These are phyloP conservation scores for Citrus maxima DNA, from an alignment of 345 rosid species.

Conservation along the genomic window DNA sequence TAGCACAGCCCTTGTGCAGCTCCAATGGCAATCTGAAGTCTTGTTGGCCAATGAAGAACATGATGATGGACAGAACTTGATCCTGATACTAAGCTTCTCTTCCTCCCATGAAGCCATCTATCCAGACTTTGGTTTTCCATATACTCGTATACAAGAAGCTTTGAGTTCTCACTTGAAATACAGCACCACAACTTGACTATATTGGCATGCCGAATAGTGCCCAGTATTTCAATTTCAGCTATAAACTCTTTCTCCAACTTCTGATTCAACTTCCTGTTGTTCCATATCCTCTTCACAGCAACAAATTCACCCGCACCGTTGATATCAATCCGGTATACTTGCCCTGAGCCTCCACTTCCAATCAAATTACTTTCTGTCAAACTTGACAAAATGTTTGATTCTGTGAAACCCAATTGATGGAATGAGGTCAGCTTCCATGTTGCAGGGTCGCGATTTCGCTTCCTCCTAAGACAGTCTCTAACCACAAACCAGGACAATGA, in stretches of 20 bases:
- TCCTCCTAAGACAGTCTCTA: conserved; percentile 46
- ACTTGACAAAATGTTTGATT: conserved; percentile 52
- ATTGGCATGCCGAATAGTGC: conserved; percentile 74
- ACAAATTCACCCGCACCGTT: conserved; percentile 46
- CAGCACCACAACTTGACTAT: conserved; percentile 87
- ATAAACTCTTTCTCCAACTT: conserved; percentile 66
- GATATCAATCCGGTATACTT: conserved; percentile 56
- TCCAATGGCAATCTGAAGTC: conserved; percentile 77
- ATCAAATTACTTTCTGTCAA: conserved; percentile 70
- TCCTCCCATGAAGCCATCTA: conserved; percentile 73
- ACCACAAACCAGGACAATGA: conserved; percentile 37
- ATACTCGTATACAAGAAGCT: conserved; percentile 91
- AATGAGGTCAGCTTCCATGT: conserved; percentile 87
- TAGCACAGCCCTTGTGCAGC: conserved; percentile 86
- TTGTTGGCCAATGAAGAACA: conserved; percentile 55
- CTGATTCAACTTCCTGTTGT: conserved; percentile 39
- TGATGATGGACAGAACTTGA: conserved; percentile 16
- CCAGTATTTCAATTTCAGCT: conserved; percentile 76
- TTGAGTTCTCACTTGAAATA: conserved; percentile 74
- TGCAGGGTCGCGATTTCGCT: conserved; percentile 27
- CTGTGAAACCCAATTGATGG: conserved; percentile 63
- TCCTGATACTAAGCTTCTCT: conserved; percentile 22
- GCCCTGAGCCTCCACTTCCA: conserved; percentile 93
- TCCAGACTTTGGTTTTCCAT: conserved; percentile 86
- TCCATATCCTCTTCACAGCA: conserved; percentile 92